A percentile compares a stretch with the other conserved stretches of the same genome.
These are phyloP conservation scores for Puccinia triticina DNA, from an alignment of 1,284 basidiomycete species.

Conservation along the genomic window DNA sequence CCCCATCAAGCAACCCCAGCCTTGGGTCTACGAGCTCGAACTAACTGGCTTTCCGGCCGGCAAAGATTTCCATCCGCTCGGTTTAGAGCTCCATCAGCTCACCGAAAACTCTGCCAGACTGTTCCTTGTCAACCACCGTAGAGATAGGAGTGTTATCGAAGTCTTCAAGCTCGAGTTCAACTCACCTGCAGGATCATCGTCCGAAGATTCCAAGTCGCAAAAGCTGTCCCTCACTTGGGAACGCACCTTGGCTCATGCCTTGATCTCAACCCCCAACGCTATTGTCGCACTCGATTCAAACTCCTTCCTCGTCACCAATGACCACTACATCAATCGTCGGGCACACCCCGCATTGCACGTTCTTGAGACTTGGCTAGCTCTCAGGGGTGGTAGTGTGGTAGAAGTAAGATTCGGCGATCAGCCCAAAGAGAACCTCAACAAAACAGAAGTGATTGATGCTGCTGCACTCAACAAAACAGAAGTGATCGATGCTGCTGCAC, in stretches of 20 bases:
- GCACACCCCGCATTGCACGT: conserved; percentile 14
- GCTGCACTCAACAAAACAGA: background rate
- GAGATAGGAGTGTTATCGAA: conserved; percentile 46
- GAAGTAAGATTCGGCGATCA: conserved; percentile 20
- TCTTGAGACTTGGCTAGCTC: conserved; percentile 18
- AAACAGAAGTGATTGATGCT: background rate
- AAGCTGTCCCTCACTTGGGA: conserved; percentile 1
- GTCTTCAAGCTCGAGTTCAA: conserved; percentile 28
- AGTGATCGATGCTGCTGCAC: background rate
- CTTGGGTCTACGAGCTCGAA: conserved; percentile 54
- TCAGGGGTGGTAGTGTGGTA: conserved; percentile 27
- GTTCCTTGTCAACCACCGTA: conserved; percentile 46
- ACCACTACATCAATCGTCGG: conserved; percentile 43
- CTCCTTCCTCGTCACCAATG: conserved; percentile 40
- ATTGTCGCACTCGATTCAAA: conserved; percentile 14
- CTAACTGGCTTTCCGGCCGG: conserved; percentile 63
- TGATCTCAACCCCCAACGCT: conserved; percentile 37
- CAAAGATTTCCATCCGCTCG: conserved; percentile 68
- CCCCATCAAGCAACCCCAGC: background rate
- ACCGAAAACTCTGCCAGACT: conserved; percentile 61
- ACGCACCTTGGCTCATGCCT: conserved; percentile 28
- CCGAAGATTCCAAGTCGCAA: background rate
- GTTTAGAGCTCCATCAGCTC: conserved; percentile 65
- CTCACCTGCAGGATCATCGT: background rate
- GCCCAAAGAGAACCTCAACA: background rate